Evolutionary conservation across 208 protist genomes (phyloP).

Genomic region (Acanthamoeba healyi): DNA sequence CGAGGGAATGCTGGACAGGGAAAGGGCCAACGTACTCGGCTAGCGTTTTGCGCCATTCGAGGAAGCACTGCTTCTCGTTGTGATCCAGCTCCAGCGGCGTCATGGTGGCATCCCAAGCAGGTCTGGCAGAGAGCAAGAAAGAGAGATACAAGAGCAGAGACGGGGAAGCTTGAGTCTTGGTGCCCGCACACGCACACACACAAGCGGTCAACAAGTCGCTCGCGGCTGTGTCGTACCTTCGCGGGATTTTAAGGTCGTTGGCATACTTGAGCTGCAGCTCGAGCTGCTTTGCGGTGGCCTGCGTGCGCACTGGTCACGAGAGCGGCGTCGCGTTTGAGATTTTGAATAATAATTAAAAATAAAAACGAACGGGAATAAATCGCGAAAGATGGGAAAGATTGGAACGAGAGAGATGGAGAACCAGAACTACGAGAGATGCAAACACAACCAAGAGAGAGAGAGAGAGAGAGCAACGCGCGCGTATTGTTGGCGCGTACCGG

Average conservation of each 20-base stretch:
- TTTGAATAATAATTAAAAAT: neutral
- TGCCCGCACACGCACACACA: neutral
- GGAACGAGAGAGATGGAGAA: too few relatives aligned
- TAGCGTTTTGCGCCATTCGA: slow-evolving; percentile 83
- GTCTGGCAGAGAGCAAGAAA: slow-evolving; percentile 55
- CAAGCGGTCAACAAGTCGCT: neutral
- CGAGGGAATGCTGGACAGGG: too few relatives aligned
- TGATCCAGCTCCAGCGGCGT: slow-evolving; percentile 77
- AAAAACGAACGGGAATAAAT: neutral
- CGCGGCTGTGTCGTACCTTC: neutral
- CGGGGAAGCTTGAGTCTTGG: too few relatives aligned
- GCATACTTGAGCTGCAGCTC: slow-evolving; percentile 61
- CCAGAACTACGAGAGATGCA: too few relatives aligned
- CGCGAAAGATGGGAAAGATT: neutral
- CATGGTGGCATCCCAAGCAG: slow-evolving; percentile 77
- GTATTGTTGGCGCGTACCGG: neutral
- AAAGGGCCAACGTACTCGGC: slow-evolving; percentile 41
- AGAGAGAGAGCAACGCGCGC: too few relatives aligned
- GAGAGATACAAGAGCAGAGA: neutral
- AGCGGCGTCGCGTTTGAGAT: neutral
- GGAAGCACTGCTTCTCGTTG: slow-evolving; percentile 81
- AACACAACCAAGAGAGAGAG: too few relatives aligned
- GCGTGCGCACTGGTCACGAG: neutral
- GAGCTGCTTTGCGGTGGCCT: slow-evolving; percentile 49
- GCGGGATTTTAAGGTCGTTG: slow-evolving; percentile 36